Evolutionary conservation across 2,329 filamentous ascomycete species (phyloP).

Genomic region (Neofusicoccum sp.): DNA sequence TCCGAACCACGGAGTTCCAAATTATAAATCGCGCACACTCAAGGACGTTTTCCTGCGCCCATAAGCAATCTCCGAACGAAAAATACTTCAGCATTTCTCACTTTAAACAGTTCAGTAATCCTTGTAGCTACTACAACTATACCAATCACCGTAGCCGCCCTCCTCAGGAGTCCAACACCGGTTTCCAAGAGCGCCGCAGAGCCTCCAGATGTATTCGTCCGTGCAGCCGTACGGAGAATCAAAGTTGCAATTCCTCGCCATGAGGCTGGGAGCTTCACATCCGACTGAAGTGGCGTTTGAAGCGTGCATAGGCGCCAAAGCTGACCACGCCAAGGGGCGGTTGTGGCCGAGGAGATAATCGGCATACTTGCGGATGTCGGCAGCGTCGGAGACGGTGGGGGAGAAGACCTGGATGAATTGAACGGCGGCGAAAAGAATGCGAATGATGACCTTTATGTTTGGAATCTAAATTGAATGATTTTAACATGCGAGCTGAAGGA

Average conservation of each 20-base stretch:
- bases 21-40: too few relatives aligned
- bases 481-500: too few relatives aligned
- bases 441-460: too few relatives aligned
- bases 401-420: neutral
- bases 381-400: neutral
- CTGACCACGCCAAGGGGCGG: neutral
- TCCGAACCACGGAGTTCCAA: too few relatives aligned
- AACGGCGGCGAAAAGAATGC: neutral
- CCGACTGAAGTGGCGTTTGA: too few relatives aligned
- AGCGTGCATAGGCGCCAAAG: neutral
- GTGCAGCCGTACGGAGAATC: neutral
- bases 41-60: too few relatives aligned
- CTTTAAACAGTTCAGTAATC: too few relatives aligned
- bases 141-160: neutral
- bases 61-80: too few relatives aligned
- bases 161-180: neutral
- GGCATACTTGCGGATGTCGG: neutral
- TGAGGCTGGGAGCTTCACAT: neutral
- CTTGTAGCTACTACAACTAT: neutral
- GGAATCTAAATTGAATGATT: too few relatives aligned
- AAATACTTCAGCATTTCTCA: too few relatives aligned
- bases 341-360: neutral
- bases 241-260: neutral
- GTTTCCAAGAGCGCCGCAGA: neutral
- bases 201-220: neutral